Conservation (phyloP, 2,329 filamentous ascomycete species). For the Arthrobotrys musiformis region DNA sequence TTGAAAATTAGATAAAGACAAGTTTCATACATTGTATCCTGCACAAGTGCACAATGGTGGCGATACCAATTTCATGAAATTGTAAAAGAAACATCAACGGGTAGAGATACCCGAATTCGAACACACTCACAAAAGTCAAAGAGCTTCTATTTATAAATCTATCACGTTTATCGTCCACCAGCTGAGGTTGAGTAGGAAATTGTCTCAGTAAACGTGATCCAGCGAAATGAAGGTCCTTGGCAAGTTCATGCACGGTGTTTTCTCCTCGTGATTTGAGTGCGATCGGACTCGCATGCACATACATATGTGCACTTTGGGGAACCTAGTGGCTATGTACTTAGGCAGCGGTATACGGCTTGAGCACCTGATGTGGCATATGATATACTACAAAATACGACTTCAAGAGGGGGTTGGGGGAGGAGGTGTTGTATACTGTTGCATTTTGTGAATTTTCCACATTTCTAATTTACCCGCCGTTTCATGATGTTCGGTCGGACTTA, state of each 20-base stretch:
- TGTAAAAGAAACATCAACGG: not conserved
- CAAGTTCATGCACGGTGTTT: not conserved
- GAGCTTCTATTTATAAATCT: slow-evolving; percentile 1
- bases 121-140: not conserved
- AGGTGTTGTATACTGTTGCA: slow-evolving; percentile 8
- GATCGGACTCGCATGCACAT: not conserved
- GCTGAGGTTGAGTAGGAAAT: slow-evolving; percentile 2
- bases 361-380: not conserved
- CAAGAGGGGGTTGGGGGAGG: not conserved
- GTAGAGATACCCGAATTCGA: not conserved
- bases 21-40: too few relatives aligned
- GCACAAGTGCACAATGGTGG: too few relatives aligned
- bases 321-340: not conserved
- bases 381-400: not conserved
- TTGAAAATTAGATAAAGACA: too few relatives aligned
- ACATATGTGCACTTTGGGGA: too few relatives aligned
- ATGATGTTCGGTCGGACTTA: slow-evolving; percentile 7
- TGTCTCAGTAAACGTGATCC: not conserved
- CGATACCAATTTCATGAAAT: not conserved
- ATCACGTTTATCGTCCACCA: too few relatives aligned
- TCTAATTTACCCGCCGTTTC: not conserved
- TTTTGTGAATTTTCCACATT: too few relatives aligned
- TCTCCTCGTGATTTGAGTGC: not conserved
- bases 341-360: not conserved
- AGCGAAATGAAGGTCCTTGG: slow-evolving; percentile 7